Percentiles rank a stretch among this genome's conserved stretches.
These are phyloP conservation scores for Penicillium sp. DNA, from an alignment of 2,329 filamentous ascomycete species.

Conservation along the genomic window DNA sequence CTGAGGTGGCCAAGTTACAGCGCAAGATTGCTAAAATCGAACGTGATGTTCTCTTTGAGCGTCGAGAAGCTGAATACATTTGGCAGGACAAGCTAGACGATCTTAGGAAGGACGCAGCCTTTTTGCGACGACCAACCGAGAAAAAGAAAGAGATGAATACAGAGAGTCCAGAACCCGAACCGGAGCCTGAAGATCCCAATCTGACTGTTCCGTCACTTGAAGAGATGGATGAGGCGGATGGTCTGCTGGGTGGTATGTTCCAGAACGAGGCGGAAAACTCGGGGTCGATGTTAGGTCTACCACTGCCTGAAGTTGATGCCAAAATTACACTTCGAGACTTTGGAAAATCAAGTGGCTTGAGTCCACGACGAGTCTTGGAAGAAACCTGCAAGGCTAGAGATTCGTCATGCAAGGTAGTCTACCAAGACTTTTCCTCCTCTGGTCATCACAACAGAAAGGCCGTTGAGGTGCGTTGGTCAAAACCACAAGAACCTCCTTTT, in stretches of 20 bases:
- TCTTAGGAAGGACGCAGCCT: conserved; percentile 61
- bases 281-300: conserved; percentile 43
- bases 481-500: conserved; percentile 60
- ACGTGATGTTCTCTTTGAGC: conserved; percentile 74
- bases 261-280: conserved; percentile 43
- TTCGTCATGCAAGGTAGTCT: conserved; percentile 60
- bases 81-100: conserved; percentile 63
- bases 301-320: conserved; percentile 23
- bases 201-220: conserved; percentile 18
- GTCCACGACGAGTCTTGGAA: conserved; percentile 73
- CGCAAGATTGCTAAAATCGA: conserved; percentile 77
- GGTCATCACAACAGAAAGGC: conserved; percentile 75
- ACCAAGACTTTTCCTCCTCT: conserved; percentile 69
- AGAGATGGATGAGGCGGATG: conserved; percentile 41
- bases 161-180: conserved; percentile 51
- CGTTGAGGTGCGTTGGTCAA: conserved; percentile 76
- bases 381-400: conserved; percentile 83
- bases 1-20: conserved; percentile 64
- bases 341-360: conserved; percentile 76
- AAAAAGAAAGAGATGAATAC: conserved; percentile 35
- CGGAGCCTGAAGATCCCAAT: conserved; percentile 21
- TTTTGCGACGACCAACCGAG: conserved; percentile 27
- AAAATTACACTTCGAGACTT: conserved; percentile 72
- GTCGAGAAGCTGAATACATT: conserved; percentile 61
- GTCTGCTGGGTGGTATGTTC: conserved; percentile 60